These are phyloP conservation scores for Candida dajiaensis DNA, from an alignment of 805 yeast species.

Conservation along the genomic window DNA sequence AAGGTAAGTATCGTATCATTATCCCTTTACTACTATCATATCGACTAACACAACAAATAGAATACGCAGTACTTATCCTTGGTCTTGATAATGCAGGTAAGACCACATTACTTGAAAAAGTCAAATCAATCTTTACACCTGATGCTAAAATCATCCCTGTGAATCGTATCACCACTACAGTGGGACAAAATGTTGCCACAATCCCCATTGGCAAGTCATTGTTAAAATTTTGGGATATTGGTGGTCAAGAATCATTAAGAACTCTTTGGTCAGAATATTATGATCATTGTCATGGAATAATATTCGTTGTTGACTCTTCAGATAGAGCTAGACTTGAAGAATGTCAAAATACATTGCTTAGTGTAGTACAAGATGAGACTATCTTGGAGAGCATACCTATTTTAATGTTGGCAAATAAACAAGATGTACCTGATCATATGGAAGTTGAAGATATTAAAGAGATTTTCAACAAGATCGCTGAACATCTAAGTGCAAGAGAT, in stretches of 20 bases:
- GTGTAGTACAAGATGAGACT: constrained; percentile 51
- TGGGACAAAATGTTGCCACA: constrained; percentile 76
- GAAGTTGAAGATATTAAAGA: constrained; percentile 79
- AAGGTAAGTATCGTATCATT: constrained; percentile 30
- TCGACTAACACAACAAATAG: constrained; percentile 23
- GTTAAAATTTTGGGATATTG: constrained; percentile 92
- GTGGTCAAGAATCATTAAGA: constrained; percentile 87
- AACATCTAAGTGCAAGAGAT: constrained; percentile 84
- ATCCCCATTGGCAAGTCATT: constrained; percentile 31
- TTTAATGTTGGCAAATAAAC: constrained; percentile 92
- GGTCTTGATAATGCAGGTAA: constrained; percentile 97
- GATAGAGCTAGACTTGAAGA: constrained; percentile 80
- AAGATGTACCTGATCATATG: constrained; percentile 66
- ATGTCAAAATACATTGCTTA: constrained; percentile 58
- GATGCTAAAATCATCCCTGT: constrained; percentile 41
- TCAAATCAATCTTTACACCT: constrained; percentile 48
- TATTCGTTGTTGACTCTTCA: constrained; percentile 88
- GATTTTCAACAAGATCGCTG: constrained; percentile 75
- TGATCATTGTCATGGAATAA: constrained; percentile 80
- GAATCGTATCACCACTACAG: constrained; percentile 80
- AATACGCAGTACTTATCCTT: constrained; percentile 71
- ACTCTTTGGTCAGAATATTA: constrained; percentile 86
- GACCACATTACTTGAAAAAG: constrained; percentile 70
- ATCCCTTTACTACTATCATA: neutral
- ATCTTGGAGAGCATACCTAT: constrained; percentile 73